These are phyloP conservation scores for Lentinus tigrinus DNA, from an alignment of 768 basidiomycete genomes.

Conservation along the genomic window DNA sequence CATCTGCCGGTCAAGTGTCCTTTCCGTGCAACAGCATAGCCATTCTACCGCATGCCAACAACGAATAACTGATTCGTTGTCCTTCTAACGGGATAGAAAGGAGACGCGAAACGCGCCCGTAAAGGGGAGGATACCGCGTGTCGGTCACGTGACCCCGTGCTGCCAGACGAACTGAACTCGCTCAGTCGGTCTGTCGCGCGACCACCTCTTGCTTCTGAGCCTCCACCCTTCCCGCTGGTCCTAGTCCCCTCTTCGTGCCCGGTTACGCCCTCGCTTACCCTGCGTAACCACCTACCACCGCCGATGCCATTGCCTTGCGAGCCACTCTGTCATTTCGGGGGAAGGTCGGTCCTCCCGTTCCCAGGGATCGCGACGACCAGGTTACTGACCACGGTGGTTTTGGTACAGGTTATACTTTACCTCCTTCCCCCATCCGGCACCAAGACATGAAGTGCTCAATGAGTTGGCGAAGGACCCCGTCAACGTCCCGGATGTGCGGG, in stretches of 20 bases:
- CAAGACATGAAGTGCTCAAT: constrained; percentile 66
- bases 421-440: constrained; percentile 78
- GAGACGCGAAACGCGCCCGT: constrained; percentile 9
- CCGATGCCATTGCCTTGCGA: constrained; percentile 55
- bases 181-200: constrained; percentile 18
- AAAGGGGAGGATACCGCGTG: constrained; percentile 25
- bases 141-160: constrained; percentile 27
- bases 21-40: too few relatives aligned
- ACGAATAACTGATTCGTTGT: too few relatives aligned
- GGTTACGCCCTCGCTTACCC: background rate
- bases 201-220: constrained; percentile 17
- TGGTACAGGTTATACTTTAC: constrained; percentile 74
- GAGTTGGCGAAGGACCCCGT: constrained; percentile 48
- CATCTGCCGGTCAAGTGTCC: too few relatives aligned
- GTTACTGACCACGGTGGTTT: constrained; percentile 7
- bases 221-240: constrained; percentile 10
- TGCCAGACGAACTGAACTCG: constrained; percentile 21
- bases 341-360: constrained; percentile 50
- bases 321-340: constrained; percentile 76
- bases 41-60: too few relatives aligned
- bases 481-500: constrained; percentile 61
- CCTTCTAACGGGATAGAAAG: too few relatives aligned
- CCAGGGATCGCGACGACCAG: background rate
- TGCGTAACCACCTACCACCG: background rate
- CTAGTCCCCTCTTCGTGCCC: constrained; percentile 1